A percentile compares a stretch with the other conserved stretches of the same genome.
Evolutionary conservation across 139 green algal genomes (phyloP).

Genomic region (Pseudopediastrum boryanum): DNA sequence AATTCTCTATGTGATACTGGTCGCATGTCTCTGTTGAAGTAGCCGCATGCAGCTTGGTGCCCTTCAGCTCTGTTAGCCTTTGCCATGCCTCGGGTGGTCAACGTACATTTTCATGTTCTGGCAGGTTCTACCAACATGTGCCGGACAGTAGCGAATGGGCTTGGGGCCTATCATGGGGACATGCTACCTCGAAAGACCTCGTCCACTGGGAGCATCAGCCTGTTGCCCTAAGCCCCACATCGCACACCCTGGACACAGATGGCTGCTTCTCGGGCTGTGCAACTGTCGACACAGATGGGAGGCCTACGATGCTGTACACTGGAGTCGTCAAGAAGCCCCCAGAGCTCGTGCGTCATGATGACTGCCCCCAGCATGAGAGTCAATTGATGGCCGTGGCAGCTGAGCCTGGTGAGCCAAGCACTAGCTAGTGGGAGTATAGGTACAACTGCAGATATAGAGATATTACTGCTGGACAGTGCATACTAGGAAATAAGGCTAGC

Average conservation of each 20-base stretch:
- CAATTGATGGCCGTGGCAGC: constrained; percentile 14
- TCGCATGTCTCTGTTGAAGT: too few relatives aligned
- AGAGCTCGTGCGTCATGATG: constrained; percentile 4
- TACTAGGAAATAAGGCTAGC: too few relatives aligned
- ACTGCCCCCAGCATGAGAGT: constrained; percentile 8
- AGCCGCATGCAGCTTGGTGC: too few relatives aligned
- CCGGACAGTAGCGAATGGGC: constrained; percentile 70
- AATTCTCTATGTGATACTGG: too few relatives aligned
- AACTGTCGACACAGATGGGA: constrained; percentile 44
- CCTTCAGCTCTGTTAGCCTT: too few relatives aligned
- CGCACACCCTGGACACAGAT: constrained; percentile 59
- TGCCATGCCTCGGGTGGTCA: neutral
- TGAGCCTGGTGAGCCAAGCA: constrained; percentile 9
- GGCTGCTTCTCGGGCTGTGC: constrained; percentile 81
- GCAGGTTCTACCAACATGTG: constrained; percentile 86
- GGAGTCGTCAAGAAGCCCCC: constrained; percentile 43
- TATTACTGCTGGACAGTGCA: too few relatives aligned
- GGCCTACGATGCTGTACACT: constrained; percentile 61
- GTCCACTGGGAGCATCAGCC: constrained; percentile 78
- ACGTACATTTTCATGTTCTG: neutral
- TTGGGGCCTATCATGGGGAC: constrained; percentile 86
- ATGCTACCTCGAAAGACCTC: constrained; percentile 70
- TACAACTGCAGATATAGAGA: too few relatives aligned
- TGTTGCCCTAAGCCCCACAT: constrained; percentile 70
- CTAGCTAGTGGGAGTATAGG: too few relatives aligned